These are phyloP conservation scores for Penicillium rolfsii DNA, from an alignment of 2,329 filamentous ascomycete species.

Conservation along the genomic window DNA sequence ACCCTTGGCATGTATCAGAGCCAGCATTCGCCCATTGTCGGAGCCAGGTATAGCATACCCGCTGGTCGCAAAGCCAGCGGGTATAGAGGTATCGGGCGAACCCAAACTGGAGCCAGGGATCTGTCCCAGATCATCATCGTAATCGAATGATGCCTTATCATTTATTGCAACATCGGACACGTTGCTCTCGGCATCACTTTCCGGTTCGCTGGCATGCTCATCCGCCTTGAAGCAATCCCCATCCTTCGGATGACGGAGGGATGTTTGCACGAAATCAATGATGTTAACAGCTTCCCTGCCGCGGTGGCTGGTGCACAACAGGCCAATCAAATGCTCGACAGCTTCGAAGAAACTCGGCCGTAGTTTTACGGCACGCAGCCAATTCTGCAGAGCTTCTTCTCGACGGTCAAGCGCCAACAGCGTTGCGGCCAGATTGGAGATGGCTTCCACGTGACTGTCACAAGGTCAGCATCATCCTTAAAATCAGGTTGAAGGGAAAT, in stretches of 20 bases:
- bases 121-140: constrained; percentile 50
- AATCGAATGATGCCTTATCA: constrained; percentile 62
- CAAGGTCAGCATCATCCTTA: constrained; percentile 23
- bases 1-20: constrained; percentile 96
- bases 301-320: constrained; percentile 80
- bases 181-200: constrained; percentile 59
- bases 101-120: constrained; percentile 30
- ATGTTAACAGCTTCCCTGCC: constrained; percentile 83
- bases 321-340: constrained; percentile 87
- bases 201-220: constrained; percentile 63
- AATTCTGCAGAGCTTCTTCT: constrained; percentile 81
- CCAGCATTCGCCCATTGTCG: constrained; percentile 90
- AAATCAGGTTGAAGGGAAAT: not conserved
- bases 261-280: constrained; percentile 80
- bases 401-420: constrained; percentile 80
- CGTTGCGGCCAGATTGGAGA: constrained; percentile 90
- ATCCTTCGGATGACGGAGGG: constrained; percentile 60
- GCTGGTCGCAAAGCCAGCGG: constrained; percentile 70
- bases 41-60: constrained; percentile 81
- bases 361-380: constrained; percentile 79
- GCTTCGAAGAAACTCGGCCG: constrained; percentile 91
- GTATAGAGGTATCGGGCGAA: constrained; percentile 34
- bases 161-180: constrained; percentile 56
- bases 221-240: constrained; percentile 53
- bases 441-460: constrained; percentile 80